Conservation (phyloP, 2,329 filamentous ascomycete species). For the Claviceps spartinae region DNA sequence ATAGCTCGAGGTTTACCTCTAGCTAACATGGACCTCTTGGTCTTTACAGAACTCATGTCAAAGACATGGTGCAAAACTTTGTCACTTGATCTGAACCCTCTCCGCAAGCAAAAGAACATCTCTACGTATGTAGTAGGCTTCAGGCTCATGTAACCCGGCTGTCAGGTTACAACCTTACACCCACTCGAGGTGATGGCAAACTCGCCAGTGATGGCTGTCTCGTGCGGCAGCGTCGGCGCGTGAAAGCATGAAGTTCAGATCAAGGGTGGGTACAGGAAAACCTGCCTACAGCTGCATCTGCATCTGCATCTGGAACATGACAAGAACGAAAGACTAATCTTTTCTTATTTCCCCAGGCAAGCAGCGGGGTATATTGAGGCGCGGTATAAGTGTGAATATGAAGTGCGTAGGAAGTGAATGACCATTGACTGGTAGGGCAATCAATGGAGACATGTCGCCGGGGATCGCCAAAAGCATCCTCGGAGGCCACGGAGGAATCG, state of each 20-base stretch:
- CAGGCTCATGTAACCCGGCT: not conserved
- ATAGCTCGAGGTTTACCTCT: constrained; percentile 1
- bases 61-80: not conserved
- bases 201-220: constrained; percentile 4
- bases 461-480: not conserved
- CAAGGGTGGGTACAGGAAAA: not conserved
- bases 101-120: not conserved
- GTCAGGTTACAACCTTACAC: not conserved
- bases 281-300: not conserved
- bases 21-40: not conserved
- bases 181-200: constrained; percentile 1
- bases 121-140: not conserved
- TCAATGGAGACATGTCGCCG: not conserved
- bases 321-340: not conserved
- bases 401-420: not conserved
- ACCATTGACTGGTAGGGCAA: not conserved
- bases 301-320: not conserved
- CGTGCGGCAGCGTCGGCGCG: constrained; percentile 3
- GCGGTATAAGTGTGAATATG: not conserved
- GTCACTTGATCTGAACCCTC: not conserved
- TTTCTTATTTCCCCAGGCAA: not conserved
- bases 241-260: constrained; percentile 1
- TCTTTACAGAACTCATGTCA: not conserved
- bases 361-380: not conserved
- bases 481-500: not conserved